Evolutionary conservation across 148 eudicot species (phyloP), one percentile per base, ranked within the genome.

Genomic region (Bassia scoparia): DNA sequence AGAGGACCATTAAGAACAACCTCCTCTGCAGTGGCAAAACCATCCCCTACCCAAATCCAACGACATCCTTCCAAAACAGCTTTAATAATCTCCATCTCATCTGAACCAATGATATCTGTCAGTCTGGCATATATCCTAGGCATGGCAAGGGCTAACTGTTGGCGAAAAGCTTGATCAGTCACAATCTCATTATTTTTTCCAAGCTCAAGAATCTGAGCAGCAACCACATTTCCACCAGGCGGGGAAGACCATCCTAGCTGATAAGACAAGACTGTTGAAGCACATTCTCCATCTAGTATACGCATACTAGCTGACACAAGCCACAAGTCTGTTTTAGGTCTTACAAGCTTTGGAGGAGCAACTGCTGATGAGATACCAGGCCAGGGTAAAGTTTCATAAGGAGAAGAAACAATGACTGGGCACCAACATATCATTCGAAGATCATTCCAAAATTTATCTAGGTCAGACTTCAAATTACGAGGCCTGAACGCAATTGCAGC

Each of bases 11-110:
- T 87, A 52, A 95, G 92, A 74, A 92, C 99, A 69, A 95, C 99
- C 82, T 95, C 99, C 70, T 90, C 90, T 12, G 85, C 83, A 69
- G 92, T 89, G 30, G 97, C 97, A 80, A 92, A 95, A 38, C 99
- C 99, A 85, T 95, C 99, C 68, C 99, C 99, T 31, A 95, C 99
- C 99, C 99, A 95, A 84, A 95, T 89, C 99, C 99, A 95, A 68
- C 97, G 84, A 76, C 87, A 84, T 20, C 99, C 97, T 83, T 95
- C 99, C 74, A 95, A 83, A 84, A 95, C 87, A 68, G 89, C 99
- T 80, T 87, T 95, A 48, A 95, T 94, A 79, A 95, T 85, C 55
- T 95, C 97, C 86, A 95, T 92, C 81, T 95, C 99, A 79, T 95
- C 99, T 3, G 94, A 80, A 67, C 89, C 89, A 76, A 88, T 74